Base-by-base conservation (phyloP, 495 filamentous ascomycete genomes). In the Amniculicola lignicola region DNA sequence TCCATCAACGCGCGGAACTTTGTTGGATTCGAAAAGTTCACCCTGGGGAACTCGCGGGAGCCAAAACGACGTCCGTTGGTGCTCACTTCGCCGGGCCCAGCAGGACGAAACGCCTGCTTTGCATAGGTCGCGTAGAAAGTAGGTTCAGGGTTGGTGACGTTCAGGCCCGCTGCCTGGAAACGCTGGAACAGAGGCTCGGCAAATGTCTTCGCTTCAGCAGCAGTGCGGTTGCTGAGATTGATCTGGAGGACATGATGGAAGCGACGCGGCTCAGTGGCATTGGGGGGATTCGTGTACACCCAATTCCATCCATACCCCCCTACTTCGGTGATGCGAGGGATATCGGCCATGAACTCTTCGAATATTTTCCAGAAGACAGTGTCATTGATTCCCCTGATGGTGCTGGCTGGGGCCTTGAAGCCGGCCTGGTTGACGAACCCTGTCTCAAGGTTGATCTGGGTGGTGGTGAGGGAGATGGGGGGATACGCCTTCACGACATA, bases 31-130 rank as follows among this genome's bases (percentile, higher is more conserved):
- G 14, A 35, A 33, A 57, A 52, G 33, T 31, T 62, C 19, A 19
- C 18, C 27, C 59, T 53, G 3, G 59, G 59, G 24, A 62, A 53
- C 2, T 57, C 53, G 6, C 54, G 59, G 3, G 59, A 62, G 29
- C 38, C 59, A 16, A 57, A 57, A 15, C 59, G 59, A 15, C 59
- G 59, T 5, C 44, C 35, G 33, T 43, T 44, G n/a, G 18, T 15
- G 12, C 24, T 40, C 10, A 52, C 45, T 9, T 33, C 59, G 38
- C 35, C 54, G 25, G 54, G 38, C 9, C 35, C 38, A 1, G 2
- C 14, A 5, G 31, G 47, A n/a, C 45, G 14, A 47, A 24, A 52
- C 16, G 5, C 24, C 29, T 53, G 51, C 22, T 41, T 14, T 1
- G 51, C 18, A n/a, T 38, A 57, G 23, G 45, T 52, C 14, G 24